These are phyloP conservation scores for Beauveria sp. DNA, from an alignment of 2,329 filamentous ascomycete species.

Conservation along the genomic window DNA sequence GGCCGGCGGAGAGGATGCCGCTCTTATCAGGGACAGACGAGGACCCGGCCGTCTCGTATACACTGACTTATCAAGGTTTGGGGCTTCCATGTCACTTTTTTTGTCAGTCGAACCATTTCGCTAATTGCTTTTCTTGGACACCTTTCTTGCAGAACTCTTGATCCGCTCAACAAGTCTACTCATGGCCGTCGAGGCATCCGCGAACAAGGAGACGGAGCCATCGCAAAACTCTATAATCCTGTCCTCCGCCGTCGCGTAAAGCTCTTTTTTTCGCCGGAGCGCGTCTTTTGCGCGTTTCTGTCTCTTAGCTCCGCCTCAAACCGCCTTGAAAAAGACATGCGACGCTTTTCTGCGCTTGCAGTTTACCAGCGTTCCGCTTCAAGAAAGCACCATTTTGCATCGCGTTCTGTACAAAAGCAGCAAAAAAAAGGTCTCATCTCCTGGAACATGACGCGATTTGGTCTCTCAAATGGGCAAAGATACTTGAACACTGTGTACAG, in stretches of 20 bases:
- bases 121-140: neutral
- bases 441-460: too few species aligned
- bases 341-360: neutral
- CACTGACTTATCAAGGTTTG: slow-evolving; percentile 64
- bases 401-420: too few species aligned
- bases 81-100: neutral
- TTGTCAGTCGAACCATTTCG: neutral
- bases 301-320: too few species aligned
- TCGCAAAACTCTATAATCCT: slow-evolving; percentile 6
- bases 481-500: neutral
- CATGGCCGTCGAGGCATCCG: slow-evolving; percentile 6
- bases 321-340: neutral
- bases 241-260: neutral
- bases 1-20: slow-evolving; percentile 35
- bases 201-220: neutral
- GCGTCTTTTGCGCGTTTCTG: neutral
- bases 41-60: slow-evolving; percentile 61
- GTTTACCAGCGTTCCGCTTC: too few species aligned
- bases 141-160: neutral
- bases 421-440: too few species aligned
- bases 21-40: slow-evolving; percentile 52
- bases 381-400: too few species aligned
- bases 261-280: neutral
- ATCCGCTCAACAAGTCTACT: slow-evolving; percentile 7
- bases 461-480: too few species aligned